Base-by-base conservation (phyloP, 2,329 filamentous ascomycete species). In the Cordyceps cateniannulata region DNA sequence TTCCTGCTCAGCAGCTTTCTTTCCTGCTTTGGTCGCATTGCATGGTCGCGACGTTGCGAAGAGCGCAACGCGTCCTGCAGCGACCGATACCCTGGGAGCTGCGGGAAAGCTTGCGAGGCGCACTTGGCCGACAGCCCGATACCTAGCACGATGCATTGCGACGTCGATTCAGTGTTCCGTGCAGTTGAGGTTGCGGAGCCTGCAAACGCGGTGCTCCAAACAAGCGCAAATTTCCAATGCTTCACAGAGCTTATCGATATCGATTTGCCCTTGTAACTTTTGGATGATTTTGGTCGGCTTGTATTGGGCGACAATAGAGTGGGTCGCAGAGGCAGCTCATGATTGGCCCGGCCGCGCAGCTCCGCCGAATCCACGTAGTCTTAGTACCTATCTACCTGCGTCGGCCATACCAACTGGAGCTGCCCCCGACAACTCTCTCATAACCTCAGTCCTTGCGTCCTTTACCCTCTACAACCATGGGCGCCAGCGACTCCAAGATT, bases 401-500 rank as follows among this genome's bases (percentile, higher is more conserved):
- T 42, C 48, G 58, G 60, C 56, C 54, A n/a, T n/a, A n/a, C n/a
- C n/a, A n/a, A n/a, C n/a, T n/a, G n/a, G n/a, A 63, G 40, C 57
- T 59, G 38, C 27, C 18, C 29, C 40, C 42, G 58, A 47, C 42
- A 40, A 53, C 29, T 27, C 49, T 40, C 6, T 22, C 20, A 40
- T 25, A 53, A 32, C 42, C 32, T 60, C 63, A 65, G 62, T 64
- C 63, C 52, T 60, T 40, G 49, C 53, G 44, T n/a, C 8, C 35
- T 48, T 51, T 62, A 49, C 50, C 65, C 66, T 63, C 66, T 64
- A 62, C 67, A 70, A 66, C 65, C 48, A 99, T 99, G 95, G 95
- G 95, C 76, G 93, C 93, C 72, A 97, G 93, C 77, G 93, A 98
- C 79, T 98, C 93, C 70, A 98, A 98, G 83, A 87, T 98, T 72